Percentiles rank a stretch among this genome's conserved stretches.
Evolutionary conservation across 495 filamentous ascomycete genomes (phyloP).

Genomic region (Neohortaea acidophila): DNA sequence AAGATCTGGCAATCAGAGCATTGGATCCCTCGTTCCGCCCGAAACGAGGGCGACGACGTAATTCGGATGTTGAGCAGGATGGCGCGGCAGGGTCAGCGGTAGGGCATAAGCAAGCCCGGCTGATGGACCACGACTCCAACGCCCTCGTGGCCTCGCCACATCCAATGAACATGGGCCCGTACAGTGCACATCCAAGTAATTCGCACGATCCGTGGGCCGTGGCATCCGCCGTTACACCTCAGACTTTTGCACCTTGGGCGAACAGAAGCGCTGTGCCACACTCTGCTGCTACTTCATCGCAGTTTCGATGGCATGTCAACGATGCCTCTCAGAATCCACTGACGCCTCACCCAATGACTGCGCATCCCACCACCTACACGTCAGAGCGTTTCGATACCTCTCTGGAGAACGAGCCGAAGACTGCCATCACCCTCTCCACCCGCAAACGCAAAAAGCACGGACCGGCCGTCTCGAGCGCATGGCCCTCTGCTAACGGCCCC

Average conservation of each 20-base stretch:
- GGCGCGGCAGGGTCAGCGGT: constrained; percentile 32
- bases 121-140: too few relatives aligned
- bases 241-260: constrained; percentile 15
- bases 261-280: constrained; percentile 18
- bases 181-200: constrained; percentile 44
- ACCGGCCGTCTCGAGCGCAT: constrained; percentile 87
- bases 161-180: constrained; percentile 46
- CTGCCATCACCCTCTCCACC: constrained; percentile 48
- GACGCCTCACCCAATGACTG: constrained; percentile 62
- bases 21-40: constrained; percentile 81
- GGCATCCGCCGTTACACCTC: constrained; percentile 22
- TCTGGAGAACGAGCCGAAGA: constrained; percentile 46
- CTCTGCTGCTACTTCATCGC: constrained; percentile 23
- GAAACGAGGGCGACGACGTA: constrained; percentile 70
- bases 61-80: constrained; percentile 59
- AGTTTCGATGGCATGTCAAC: constrained; percentile 32
- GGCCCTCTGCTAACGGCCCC: constrained; percentile 55
- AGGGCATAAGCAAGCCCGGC: too few relatives aligned
- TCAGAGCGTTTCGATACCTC: constrained; percentile 35
- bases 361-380: constrained; percentile 44
- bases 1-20: constrained; percentile 81
- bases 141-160: constrained; percentile 44
- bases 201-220: constrained; percentile 24
- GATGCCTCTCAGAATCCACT: constrained; percentile 39
- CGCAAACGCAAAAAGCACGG: constrained; percentile 55